Base-by-base conservation (phyloP, 2,329 filamentous ascomycete species). In the Claviceps africana region DNA sequence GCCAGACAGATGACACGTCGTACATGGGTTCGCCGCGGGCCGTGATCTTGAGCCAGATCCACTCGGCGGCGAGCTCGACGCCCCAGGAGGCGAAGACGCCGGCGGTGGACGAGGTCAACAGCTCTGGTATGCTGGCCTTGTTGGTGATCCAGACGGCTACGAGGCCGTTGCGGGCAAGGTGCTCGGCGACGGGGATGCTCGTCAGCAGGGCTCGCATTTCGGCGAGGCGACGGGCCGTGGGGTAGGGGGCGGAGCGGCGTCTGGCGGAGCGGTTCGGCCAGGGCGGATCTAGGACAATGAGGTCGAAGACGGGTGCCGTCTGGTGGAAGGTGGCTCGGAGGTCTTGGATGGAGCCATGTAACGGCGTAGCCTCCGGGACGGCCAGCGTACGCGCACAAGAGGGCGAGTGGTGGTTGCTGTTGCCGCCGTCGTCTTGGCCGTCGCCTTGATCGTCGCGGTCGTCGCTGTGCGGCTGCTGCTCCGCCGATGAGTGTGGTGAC, bases 111-210 rank as follows among this genome's bases (percentile, higher is more conserved):
- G 73, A 70, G 0, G 67, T 72, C 51, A 82, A 63, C 13, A 88
- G 67, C 5, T 79, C 73, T 22, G 77, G 66, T 2, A 81, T 71
- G 22, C 78, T 71, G 2, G 75, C 67, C 56, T 82, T 86, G 66
- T 91, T 91, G 48, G 87, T 91, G 52, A 89, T 74, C 86, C 86
- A 91, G 21, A 91, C 67, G 19, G 77, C 85, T 0, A 90, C 76
- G 1, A 87, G 65, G 15, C 79, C 81, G 30, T 73, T 68, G 0
- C 67, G 58, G 11, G 70, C 67, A 22, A 87, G 70, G 46, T 76
- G 74, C 2, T 72, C 65, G 15, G 76, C 67, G 2, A 88, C 57
- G n/a, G 80, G 79, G 28, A 85, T 70, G 11, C 67, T 67, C 3
- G 67, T 65, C n/a, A 84, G 69, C 1, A 84, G 69, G 1, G 60